These are phyloP conservation scores for Talaromyces proteolyticus DNA, from an alignment of 495 filamentous ascomycete species.

Conservation along the genomic window DNA sequence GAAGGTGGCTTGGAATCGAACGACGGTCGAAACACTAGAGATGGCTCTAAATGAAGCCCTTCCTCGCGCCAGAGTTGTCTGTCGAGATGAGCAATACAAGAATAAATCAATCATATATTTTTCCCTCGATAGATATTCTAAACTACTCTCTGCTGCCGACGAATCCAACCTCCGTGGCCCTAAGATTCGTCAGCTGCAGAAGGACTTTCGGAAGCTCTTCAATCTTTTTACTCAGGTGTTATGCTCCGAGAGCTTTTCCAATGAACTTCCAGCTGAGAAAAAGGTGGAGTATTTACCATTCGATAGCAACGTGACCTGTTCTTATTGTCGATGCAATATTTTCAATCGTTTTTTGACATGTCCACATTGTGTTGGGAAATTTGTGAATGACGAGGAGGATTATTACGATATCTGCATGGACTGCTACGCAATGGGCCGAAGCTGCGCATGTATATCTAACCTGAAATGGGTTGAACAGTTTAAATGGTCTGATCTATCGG, in stretches of 20 bases:
- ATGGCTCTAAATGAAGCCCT: constrained; percentile 81
- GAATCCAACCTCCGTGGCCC: constrained; percentile 34
- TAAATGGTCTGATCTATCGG: constrained; percentile 67
- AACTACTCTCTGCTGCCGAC: constrained; percentile 44
- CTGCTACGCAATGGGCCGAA: constrained; percentile 90
- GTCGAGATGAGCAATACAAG: constrained; percentile 98
- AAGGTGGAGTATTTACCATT: constrained; percentile 66
- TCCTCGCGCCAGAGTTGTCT: constrained; percentile 81
- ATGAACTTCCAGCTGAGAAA: constrained; percentile 51
- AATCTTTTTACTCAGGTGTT: constrained; percentile 69
- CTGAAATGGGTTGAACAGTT: constrained; percentile 93
- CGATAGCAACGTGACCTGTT: constrained; percentile 88
- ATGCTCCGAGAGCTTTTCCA: constrained; percentile 75
- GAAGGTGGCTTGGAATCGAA: constrained; percentile 98
- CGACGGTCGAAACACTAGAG: constrained; percentile 82
- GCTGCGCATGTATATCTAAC: constrained; percentile 78
- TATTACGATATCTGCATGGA: constrained; percentile 96
- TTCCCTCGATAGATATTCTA: constrained; percentile 71
- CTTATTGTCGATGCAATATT: constrained; percentile 92
- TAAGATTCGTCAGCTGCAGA: constrained; percentile 58
- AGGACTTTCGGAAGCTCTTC: constrained; percentile 77
- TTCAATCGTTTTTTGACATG: constrained; percentile 97
- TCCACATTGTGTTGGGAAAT: constrained; percentile 58
- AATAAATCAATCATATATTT: constrained; percentile 93
- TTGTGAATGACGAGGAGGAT: constrained; percentile 58